phyloP scores from a whole-genome alignment of 2,329 filamentous ascomycete genomes.

The Rutstroemia sp. region DNA sequence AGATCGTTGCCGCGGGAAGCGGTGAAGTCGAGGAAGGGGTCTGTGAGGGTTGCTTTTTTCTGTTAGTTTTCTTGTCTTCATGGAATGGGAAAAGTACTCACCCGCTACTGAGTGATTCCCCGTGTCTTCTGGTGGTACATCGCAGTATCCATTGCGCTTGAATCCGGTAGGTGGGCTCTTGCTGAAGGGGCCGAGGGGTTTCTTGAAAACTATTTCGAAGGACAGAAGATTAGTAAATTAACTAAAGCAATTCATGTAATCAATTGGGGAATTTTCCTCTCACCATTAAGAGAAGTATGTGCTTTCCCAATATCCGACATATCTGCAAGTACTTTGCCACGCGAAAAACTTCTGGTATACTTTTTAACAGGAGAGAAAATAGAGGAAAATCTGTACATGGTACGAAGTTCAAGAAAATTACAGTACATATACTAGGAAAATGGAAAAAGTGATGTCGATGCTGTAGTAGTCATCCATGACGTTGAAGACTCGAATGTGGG shows the following conservation, averaged over 20 bases:
- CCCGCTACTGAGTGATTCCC: constrained; percentile 53
- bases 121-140: constrained; percentile 41
- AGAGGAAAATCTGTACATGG: background rate
- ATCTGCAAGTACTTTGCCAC: background rate
- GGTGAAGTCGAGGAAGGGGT: constrained; percentile 55
- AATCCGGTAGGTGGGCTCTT: constrained; percentile 53
- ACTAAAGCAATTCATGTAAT: background rate
- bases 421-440: background rate
- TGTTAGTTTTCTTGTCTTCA: too few relatives aligned
- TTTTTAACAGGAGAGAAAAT: background rate
- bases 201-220: constrained; percentile 42
- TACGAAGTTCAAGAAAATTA: background rate
- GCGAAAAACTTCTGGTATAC: background rate
- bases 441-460: background rate
- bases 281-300: constrained; percentile 10
- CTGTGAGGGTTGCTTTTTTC: constrained; percentile 40
- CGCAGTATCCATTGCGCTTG: constrained; percentile 54
- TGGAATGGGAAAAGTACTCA: constrained; percentile 10
- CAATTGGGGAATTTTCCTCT: constrained; percentile 3
- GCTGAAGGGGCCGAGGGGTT: constrained; percentile 50
- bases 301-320: constrained; percentile 3
- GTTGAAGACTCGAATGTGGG: background rate
- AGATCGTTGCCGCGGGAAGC: constrained; percentile 53
- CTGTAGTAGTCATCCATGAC: background rate
- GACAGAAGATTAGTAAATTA: background rate